Conservation (phyloP, 2,329 filamentous ascomycete species). For the Raffaelea ambrosiae region DNA sequence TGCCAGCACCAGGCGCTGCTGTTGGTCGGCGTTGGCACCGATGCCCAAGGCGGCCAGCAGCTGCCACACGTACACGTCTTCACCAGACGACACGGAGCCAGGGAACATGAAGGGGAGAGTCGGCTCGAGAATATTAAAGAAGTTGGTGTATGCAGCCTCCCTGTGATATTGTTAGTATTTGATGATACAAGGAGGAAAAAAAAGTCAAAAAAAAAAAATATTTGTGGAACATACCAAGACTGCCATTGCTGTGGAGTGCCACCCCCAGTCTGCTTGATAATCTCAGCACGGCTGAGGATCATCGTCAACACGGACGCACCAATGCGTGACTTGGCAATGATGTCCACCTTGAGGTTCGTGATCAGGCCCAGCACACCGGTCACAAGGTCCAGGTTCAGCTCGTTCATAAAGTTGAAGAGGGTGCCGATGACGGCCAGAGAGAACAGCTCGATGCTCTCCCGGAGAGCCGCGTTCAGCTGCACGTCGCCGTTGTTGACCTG, state of each 20-base stretch:
- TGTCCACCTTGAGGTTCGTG: constrained; percentile 71
- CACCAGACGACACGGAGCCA: constrained; percentile 76
- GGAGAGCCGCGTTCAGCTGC: constrained; percentile 61
- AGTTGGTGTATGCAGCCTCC: constrained; percentile 70
- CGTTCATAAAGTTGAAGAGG: constrained; percentile 81
- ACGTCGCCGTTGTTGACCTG: constrained; percentile 67
- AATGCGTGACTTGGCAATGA: constrained; percentile 79
- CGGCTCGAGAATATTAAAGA: constrained; percentile 84
- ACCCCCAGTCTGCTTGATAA: constrained; percentile 73
- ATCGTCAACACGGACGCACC: constrained; percentile 88
- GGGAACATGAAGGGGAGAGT: constrained; percentile 82
- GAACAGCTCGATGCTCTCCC: constrained; percentile 91
- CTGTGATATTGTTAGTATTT: constrained; percentile 25
- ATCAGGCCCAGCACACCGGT: constrained; percentile 83
- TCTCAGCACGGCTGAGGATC: constrained; percentile 86
- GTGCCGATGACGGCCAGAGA: constrained; percentile 80
- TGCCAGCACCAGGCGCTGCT: constrained; percentile 85
- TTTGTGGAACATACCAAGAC: constrained; percentile 57
- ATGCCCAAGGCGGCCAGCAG: constrained; percentile 93
- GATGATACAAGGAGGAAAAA: constrained; percentile 24
- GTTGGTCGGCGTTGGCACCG: constrained; percentile 86
- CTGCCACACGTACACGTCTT: constrained; percentile 97
- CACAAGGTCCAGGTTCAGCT: constrained; percentile 84
- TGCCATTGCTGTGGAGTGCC: constrained; percentile 66
- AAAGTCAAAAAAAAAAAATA: background rate